A percentile compares a stretch with the other conserved stretches of the same genome.
Evolutionary conservation across 805 yeast species (phyloP).

Genomic region (Candida odintsovae): DNA sequence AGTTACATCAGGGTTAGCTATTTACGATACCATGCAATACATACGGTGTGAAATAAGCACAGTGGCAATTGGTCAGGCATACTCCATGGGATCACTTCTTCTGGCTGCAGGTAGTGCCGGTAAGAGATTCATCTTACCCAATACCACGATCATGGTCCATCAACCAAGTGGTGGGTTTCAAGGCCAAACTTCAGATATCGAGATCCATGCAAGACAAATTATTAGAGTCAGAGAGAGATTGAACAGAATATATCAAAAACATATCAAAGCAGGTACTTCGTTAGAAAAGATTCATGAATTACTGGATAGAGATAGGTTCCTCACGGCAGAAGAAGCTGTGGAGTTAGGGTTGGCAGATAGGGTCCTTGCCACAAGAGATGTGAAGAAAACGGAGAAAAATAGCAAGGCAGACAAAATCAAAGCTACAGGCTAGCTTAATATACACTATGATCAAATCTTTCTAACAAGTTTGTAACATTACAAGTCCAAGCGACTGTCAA

Average conservation of each 20-base stretch:
- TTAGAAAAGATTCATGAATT: conserved; percentile 14
- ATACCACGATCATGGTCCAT: conserved; percentile 29
- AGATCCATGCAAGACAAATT: conserved; percentile 29
- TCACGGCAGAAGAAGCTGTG: conserved; percentile 25
- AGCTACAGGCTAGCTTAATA: not conserved
- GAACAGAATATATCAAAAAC: conserved; percentile 23
- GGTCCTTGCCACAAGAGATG: conserved; percentile 18
- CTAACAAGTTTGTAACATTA: not conserved
- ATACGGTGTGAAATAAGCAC: conserved; percentile 28
- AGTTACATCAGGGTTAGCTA: conserved; percentile 29
- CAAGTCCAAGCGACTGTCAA: not conserved
- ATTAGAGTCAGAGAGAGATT: conserved; percentile 24
- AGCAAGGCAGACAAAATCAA: not conserved
- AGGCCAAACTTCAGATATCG: conserved; percentile 29
- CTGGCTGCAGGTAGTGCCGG: conserved; percentile 26
- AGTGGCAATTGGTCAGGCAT: conserved; percentile 30
- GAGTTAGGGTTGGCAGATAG: conserved; percentile 28
- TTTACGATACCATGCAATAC: conserved; percentile 31
- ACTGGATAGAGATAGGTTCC: conserved; percentile 21
- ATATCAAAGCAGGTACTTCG: conserved; percentile 18
- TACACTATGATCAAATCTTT: not conserved
- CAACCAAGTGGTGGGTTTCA: conserved; percentile 28
- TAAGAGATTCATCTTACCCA: conserved; percentile 25
- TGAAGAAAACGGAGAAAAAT: not conserved
- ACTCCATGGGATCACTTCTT: conserved; percentile 29